Conservation (phyloP, 1,284 basidiomycete species). For the Ustilago cynodontis region DNA sequence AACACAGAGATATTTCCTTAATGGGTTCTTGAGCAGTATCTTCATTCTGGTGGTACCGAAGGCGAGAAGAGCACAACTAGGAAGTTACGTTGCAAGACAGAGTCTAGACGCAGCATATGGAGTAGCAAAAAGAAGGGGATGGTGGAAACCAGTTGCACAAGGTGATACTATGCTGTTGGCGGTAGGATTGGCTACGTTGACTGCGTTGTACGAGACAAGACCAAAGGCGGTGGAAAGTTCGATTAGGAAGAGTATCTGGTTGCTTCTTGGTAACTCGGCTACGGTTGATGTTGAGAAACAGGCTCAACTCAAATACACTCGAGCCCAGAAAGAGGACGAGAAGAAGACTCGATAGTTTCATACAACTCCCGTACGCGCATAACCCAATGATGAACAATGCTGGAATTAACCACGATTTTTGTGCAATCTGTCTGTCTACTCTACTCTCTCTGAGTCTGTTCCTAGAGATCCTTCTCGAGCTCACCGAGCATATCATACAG, state of each 20-base stretch:
- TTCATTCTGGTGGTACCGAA: slow-evolving; percentile 59
- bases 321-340: background rate
- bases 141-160: slow-evolving; percentile 25
- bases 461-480: slow-evolving; percentile 35
- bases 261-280: slow-evolving; percentile 29
- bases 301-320: slow-evolving; percentile 10
- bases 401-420: background rate
- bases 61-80: slow-evolving; percentile 45
- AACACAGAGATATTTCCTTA: slow-evolving; percentile 52
- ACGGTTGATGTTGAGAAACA: slow-evolving; percentile 31
- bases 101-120: slow-evolving; percentile 35
- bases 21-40: slow-evolving; percentile 56
- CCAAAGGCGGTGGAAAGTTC: slow-evolving; percentile 33
- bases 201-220: slow-evolving; percentile 48
- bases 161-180: slow-evolving; percentile 54
- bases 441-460: background rate
- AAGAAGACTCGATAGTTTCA: slow-evolving; percentile 20
- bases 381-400: background rate
- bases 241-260: slow-evolving; percentile 15
- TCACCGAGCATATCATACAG: slow-evolving; percentile 52
- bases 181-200: slow-evolving; percentile 40
- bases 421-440: background rate
- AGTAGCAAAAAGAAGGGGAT: slow-evolving; percentile 36
- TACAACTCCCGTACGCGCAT: background rate
- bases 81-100: slow-evolving; percentile 46